phyloP scores from a whole-genome alignment of 495 filamentous ascomycete species.

The Penicillium pulvis region DNA sequence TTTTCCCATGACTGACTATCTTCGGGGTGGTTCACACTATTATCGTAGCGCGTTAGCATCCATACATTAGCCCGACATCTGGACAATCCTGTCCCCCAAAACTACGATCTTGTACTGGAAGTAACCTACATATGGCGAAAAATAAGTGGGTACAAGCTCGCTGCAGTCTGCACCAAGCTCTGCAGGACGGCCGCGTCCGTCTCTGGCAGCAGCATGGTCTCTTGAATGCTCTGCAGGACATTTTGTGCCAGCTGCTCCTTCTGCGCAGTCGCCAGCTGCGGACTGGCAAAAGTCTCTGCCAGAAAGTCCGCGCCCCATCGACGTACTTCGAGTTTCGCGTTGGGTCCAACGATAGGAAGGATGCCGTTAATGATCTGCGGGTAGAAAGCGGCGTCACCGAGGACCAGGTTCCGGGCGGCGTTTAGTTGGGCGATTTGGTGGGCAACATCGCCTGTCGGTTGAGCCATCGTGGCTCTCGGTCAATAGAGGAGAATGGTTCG shows the following conservation, averaged over 20 bases:
- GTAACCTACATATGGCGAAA: conserved; percentile 89
- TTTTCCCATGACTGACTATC: conserved; percentile 81
- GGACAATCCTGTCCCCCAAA: neutral
- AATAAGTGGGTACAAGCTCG: conserved; percentile 88
- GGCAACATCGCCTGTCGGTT: conserved; percentile 55
- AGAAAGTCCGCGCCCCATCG: conserved; percentile 97
- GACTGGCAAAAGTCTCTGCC: conserved; percentile 92
- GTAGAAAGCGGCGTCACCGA: conserved; percentile 82
- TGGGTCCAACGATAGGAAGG: conserved; percentile 82
- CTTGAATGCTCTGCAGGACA: conserved; percentile 73
- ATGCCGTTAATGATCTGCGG: conserved; percentile 86
- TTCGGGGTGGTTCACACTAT: conserved; percentile 79
- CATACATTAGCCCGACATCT: neutral
- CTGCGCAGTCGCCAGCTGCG: conserved; percentile 66
- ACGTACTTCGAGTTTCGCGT: conserved; percentile 72
- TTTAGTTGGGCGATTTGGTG: conserved; percentile 84
- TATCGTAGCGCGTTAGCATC: conserved; percentile 36
- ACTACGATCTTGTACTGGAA: conserved; percentile 3
- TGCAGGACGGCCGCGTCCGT: conserved; percentile 75
- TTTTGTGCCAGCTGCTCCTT: conserved; percentile 74
- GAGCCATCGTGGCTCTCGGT: conserved; percentile 41
- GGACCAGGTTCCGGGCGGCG: conserved; percentile 81
- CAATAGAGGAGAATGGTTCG: conserved; percentile 1
- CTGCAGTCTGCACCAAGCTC: conserved; percentile 78
- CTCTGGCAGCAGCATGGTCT: conserved; percentile 69